Evolutionary conservation across 768 basidiomycete species (phyloP).

Genomic region (Russula griseocarnosa): DNA sequence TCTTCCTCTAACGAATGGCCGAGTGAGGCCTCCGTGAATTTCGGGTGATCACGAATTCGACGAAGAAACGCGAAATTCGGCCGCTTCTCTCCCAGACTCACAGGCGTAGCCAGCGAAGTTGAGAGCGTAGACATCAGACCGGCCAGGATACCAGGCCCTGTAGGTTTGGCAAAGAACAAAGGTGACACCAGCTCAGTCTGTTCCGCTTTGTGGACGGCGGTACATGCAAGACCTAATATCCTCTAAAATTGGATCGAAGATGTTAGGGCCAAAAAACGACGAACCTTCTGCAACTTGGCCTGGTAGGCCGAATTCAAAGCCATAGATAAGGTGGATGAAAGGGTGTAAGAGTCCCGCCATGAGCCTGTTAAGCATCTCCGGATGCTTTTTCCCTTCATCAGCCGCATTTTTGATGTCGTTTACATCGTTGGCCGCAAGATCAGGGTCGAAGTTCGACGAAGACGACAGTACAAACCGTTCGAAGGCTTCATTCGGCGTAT

Average conservation of each 20-base stretch:
- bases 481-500: conserved; percentile 45
- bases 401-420: conserved; percentile 21
- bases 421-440: conserved; percentile 26
- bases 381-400: conserved; percentile 35
- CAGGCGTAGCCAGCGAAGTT: conserved; percentile 1
- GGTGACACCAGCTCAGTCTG: conserved; percentile 37
- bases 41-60: conserved; percentile 50
- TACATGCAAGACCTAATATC: conserved; percentile 50
- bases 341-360: conserved; percentile 58
- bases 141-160: conserved; percentile 7
- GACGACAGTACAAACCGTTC: conserved; percentile 60
- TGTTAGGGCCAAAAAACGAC: neutral
- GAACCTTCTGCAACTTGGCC: conserved; percentile 62
- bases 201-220: conserved; percentile 45
- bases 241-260: neutral
- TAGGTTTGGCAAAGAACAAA: conserved; percentile 29
- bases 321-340: conserved; percentile 60
- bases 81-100: conserved; percentile 39
- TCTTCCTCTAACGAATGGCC: conserved; percentile 5
- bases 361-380: conserved; percentile 56
- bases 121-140: conserved; percentile 33
- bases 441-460: conserved; percentile 43
- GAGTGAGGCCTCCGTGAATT: conserved; percentile 26
- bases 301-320: conserved; percentile 56
- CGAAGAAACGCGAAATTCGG: conserved; percentile 46